These are phyloP conservation scores for Penicillium hesseltinei DNA, from an alignment of 2,329 filamentous ascomycete species.

Conservation along the genomic window DNA sequence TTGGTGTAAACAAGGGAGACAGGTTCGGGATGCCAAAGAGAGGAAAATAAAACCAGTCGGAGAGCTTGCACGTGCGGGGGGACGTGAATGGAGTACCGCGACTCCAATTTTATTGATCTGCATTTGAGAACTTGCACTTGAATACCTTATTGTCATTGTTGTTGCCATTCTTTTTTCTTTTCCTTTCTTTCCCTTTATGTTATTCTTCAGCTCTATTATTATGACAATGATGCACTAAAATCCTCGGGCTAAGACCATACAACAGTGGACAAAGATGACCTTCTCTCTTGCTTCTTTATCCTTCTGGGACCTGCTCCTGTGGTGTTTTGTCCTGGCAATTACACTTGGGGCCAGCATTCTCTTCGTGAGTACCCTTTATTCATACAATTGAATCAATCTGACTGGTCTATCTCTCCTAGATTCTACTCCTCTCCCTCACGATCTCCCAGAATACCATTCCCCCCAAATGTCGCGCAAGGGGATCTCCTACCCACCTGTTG, in stretches of 20 bases:
- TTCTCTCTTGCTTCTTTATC: not conserved
- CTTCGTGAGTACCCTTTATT: not conserved
- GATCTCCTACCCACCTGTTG: constrained; percentile 59
- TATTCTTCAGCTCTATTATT: not conserved
- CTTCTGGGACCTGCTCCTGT: not conserved
- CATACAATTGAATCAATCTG: constrained; percentile 2
- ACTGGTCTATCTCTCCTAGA: constrained; percentile 21
- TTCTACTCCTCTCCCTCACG: constrained; percentile 25
- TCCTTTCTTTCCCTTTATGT: not conserved
- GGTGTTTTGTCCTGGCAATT: not conserved
- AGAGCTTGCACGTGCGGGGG: constrained; percentile 17
- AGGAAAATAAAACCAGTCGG: constrained; percentile 17
- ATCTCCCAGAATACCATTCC: constrained; percentile 31
- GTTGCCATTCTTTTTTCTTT: not conserved
- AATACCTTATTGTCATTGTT: not conserved
- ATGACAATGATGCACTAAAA: not conserved
- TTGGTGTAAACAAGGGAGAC: constrained; percentile 15
- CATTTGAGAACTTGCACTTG: not conserved
- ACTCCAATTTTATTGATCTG: constrained; percentile 9
- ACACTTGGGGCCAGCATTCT: not conserved
- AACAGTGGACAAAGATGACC: not conserved
- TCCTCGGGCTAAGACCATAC: not conserved
- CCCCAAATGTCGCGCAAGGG: constrained; percentile 30
- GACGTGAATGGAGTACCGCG: constrained; percentile 19
- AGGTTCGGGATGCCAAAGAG: not conserved